A percentile compares a stretch with the other conserved stretches of the same genome.
These are phyloP conservation scores for Cordyceps cateniannulata DNA, from an alignment of 2,329 filamentous ascomycete genomes.

Conservation along the genomic window DNA sequence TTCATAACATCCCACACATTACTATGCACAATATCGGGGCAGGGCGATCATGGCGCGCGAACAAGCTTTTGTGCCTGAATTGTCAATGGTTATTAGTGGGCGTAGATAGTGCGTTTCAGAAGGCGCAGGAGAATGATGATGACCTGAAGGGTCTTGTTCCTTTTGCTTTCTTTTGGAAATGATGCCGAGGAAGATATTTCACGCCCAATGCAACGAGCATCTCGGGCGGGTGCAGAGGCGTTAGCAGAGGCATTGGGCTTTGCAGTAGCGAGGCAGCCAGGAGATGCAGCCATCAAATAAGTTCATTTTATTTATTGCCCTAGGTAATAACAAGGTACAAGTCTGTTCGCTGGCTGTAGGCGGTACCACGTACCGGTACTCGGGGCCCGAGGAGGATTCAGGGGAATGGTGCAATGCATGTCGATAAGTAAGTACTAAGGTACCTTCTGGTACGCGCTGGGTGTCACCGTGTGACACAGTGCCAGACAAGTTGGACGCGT, in stretches of 20 bases:
- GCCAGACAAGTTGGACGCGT: background rate
- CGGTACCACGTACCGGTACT: background rate
- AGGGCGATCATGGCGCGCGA: background rate
- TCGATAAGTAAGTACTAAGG: no score
- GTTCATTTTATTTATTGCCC: no score
- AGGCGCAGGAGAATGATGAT: background rate
- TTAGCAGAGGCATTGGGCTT: no score
- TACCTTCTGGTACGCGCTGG: background rate
- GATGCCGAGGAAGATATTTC: no score
- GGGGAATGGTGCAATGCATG: no score
- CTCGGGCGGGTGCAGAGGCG: no score
- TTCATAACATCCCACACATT: no score
- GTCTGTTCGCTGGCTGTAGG: no score
- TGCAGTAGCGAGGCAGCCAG: no score
- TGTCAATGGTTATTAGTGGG: background rate
- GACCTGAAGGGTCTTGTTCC: background rate
- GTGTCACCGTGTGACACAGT: constrained; percentile 2
- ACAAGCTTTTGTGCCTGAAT: constrained; percentile 6
- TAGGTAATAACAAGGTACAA: no score
- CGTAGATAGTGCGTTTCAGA: constrained; percentile 6
- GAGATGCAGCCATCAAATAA: no score
- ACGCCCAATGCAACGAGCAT: no score
- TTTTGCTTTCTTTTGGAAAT: background rate
- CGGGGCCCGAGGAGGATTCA: background rate
- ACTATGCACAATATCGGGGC: background rate